A percentile compares a stretch with the other conserved stretches of the same genome.
Evolutionary conservation across 177 flowering plant genomes (phyloP).

Genomic region (Vitis hybrid): DNA sequence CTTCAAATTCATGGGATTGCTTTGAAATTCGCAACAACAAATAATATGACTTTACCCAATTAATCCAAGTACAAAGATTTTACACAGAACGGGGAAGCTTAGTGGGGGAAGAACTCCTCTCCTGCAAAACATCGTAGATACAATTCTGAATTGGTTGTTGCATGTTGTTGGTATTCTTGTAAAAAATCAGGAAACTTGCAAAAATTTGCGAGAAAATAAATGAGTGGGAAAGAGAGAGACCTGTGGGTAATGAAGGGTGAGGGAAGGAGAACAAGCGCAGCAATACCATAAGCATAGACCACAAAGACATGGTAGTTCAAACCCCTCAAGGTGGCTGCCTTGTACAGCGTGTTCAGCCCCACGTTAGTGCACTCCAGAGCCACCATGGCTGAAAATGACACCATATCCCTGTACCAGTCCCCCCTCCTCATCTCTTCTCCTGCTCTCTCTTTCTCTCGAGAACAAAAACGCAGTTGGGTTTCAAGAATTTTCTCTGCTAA

Average conservation of each 20-base stretch:
- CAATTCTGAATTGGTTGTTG: background rate
- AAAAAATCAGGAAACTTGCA: too few relatives aligned
- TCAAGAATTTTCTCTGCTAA: too few relatives aligned
- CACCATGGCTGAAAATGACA: conserved; percentile 56
- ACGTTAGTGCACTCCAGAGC: conserved; percentile 57
- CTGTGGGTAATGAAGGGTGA: conserved; percentile 53
- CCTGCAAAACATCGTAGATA: conserved; percentile 29
- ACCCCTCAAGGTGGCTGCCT: conserved; percentile 58
- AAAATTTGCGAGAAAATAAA: background rate
- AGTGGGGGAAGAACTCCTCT: conserved; percentile 45
- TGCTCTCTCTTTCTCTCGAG: conserved; percentile 16
- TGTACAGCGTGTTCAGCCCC: conserved; percentile 63
- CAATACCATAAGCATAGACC: conserved; percentile 57
- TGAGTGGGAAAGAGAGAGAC: conserved; percentile 18
- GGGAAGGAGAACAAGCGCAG: conserved; percentile 69
- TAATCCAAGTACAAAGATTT: conserved; percentile 48
- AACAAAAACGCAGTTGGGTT: background rate
- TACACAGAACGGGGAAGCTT: conserved; percentile 33
- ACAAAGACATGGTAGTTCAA: conserved; percentile 65
- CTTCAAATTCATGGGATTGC: background rate
- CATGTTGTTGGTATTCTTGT: background rate
- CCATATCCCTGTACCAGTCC: conserved; percentile 35
- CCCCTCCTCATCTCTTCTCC: conserved; percentile 9
- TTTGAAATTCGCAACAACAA: background rate
- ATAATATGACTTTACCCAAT: conserved; percentile 43